Evolutionary conservation across 768 basidiomycete species (phyloP), one percentile per base, ranked within the genome.

Genomic region (Serendipita sp.): DNA sequence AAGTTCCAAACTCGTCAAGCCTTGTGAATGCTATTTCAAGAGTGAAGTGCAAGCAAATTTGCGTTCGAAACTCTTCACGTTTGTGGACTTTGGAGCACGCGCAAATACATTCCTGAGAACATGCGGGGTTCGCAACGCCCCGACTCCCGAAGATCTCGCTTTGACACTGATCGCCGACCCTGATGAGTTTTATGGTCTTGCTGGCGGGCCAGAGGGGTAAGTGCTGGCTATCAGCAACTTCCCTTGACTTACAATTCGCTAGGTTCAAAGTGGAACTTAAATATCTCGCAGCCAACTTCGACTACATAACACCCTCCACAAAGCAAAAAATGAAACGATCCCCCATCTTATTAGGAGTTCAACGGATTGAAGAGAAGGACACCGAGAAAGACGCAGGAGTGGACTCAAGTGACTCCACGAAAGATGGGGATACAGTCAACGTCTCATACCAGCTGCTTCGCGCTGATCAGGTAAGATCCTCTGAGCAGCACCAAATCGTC

Each of bases 91-190:
- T 71, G 94, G 93, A 1, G 71, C 79, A 1, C 75, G 78, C 3
- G 95, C 87, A 30, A 95, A 93, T 68, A 77, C 80, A 2, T 97
- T 99, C 75, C 77, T 99, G 52, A 81, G 80, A 63, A 85, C 88
- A 2, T 91, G 91, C 69, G 95, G 96, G 8, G 89, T 93, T 16
- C 87, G 84, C 70, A 84, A 81, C 45, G 89, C 92, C 70, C 93
- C 95, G 2, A 91, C 83, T 54, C 82, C 92, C 3, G 84, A 90
- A 65, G 91, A 93, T 73, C 79, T 92, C 47, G 85, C 84, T 0
- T 78, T 79, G 63, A 85, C 83, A 62, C 73, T 92, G 46, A 73
- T 94, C 23, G 77, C 78, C 1, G 78, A 91, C 71, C 88, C 91
- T 11, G 77, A 76, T 36, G 76, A 78, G 64, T 91, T 95, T 71